Evolutionary conservation across 2,329 filamentous ascomycete species (phyloP).

Genomic region (Albifimbria verrucaria): DNA sequence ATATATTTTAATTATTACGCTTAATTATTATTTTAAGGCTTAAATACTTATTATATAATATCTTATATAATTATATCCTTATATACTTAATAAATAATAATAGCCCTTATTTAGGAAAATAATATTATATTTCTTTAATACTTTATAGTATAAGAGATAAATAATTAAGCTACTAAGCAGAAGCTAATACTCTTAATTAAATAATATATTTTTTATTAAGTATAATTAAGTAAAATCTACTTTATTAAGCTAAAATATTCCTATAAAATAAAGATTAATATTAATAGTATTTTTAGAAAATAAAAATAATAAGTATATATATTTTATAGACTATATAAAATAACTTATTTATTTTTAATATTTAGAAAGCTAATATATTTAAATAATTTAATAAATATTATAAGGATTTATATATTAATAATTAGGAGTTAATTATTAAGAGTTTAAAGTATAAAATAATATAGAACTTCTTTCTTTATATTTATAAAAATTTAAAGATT

Average conservation of each 20-base stretch:
- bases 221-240: conserved; percentile 12
- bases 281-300: conserved; percentile 17
- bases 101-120: conserved; percentile 5
- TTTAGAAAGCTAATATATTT: not conserved
- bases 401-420: conserved; percentile 12
- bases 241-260: conserved; percentile 19
- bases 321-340: no score
- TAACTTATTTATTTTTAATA: not conserved
- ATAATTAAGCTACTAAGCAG: conserved; percentile 8
- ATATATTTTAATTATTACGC: no score
- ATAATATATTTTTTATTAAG: conserved; percentile 14
- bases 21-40: no score
- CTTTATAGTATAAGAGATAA: conserved; percentile 5
- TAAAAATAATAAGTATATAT: conserved; percentile 14
- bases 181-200: conserved; percentile 14
- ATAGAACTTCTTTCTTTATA: conserved; percentile 22
- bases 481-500: conserved; percentile 19
- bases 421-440: conserved; percentile 16
- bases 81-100: no score
- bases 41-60: no score
- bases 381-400: conserved; percentile 14
- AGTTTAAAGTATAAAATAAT: conserved; percentile 12
- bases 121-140: conserved; percentile 9
- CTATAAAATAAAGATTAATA: conserved; percentile 18
- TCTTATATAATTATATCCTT: no score